Conservation (phyloP, 2,329 filamentous ascomycete species). For the Talaromyces amestolkiae region DNA sequence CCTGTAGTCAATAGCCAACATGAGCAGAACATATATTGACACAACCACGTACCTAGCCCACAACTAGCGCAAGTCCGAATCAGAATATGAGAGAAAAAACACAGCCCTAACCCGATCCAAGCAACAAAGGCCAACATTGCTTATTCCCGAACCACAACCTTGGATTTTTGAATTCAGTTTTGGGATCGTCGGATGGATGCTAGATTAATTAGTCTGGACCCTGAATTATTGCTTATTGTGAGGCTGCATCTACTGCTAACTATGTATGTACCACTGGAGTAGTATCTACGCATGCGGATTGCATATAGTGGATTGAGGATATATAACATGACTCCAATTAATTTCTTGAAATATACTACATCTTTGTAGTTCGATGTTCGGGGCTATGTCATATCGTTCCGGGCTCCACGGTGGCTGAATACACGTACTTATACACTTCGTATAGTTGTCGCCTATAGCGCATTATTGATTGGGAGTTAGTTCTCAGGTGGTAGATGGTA, state of each 20-base stretch:
- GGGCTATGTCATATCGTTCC: not conserved
- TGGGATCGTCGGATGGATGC: not conserved
- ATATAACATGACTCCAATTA: not conserved
- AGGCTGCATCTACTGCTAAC: not conserved
- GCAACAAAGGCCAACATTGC: not conserved
- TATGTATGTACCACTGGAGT: not conserved
- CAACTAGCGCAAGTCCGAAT: not conserved
- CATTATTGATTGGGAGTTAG: not conserved
- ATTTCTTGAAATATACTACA: no score
- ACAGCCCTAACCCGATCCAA: not conserved
- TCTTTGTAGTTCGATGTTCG: no score
- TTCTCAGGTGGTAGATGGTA: not conserved
- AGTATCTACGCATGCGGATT: not conserved
- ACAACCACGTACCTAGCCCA: not conserved
- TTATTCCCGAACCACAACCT: slow-evolving; percentile 12
- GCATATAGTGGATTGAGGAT: not conserved
- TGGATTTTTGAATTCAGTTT: not conserved
- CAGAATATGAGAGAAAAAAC: not conserved
- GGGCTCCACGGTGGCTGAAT: not conserved
- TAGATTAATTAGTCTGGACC: slow-evolving; percentile 5
- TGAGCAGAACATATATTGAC: not conserved
- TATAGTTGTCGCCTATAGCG: not conserved
- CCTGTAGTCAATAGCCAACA: not conserved
- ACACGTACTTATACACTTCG: not conserved
- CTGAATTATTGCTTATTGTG: not conserved